Conservation (phyloP, 768 basidiomycete genomes). For the Rossbeevera mucosa region DNA sequence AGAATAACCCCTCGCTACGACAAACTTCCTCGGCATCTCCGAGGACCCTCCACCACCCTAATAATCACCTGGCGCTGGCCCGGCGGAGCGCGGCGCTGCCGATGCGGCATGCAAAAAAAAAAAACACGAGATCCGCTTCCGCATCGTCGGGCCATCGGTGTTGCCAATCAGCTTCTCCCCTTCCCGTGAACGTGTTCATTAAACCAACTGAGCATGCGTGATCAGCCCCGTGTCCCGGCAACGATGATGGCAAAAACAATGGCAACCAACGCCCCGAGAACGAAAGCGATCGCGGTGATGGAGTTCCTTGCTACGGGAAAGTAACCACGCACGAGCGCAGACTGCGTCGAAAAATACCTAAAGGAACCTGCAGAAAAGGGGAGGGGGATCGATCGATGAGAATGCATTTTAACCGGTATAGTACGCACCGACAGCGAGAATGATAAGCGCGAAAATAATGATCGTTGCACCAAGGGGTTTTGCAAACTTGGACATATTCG, state of each 20-base stretch:
- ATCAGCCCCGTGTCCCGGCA: conserved; percentile 19
- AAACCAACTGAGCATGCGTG: not conserved
- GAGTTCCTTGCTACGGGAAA: conserved; percentile 53
- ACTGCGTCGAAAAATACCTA: conserved; percentile 54
- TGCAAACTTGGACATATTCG: conserved; percentile 31
- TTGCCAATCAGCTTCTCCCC: not conserved
- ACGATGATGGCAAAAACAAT: conserved; percentile 43
- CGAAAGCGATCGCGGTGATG: conserved; percentile 37
- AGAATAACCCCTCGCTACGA: not conserved
- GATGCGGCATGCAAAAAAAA: not conserved
- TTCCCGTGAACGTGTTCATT: not conserved
- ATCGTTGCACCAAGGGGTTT: conserved; percentile 51
- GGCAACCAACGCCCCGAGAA: conserved; percentile 38
- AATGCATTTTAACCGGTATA: not conserved
- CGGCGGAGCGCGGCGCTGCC: not conserved
- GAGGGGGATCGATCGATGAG: not conserved
- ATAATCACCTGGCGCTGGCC: not conserved
- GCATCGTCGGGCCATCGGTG: not conserved
- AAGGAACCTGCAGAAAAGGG: conserved; percentile 35
- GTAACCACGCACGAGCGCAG: conserved; percentile 43
- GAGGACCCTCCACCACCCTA: not conserved
- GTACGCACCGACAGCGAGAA: conserved; percentile 45
- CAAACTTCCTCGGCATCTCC: not conserved
- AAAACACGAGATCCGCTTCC: not conserved
- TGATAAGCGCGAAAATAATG: conserved; percentile 42